Percentiles rank a stretch among this genome's conserved stretches.
phyloP scores from a whole-genome alignment of 2,329 filamentous ascomycete genomes.

The Sporothrix curviconia region DNA sequence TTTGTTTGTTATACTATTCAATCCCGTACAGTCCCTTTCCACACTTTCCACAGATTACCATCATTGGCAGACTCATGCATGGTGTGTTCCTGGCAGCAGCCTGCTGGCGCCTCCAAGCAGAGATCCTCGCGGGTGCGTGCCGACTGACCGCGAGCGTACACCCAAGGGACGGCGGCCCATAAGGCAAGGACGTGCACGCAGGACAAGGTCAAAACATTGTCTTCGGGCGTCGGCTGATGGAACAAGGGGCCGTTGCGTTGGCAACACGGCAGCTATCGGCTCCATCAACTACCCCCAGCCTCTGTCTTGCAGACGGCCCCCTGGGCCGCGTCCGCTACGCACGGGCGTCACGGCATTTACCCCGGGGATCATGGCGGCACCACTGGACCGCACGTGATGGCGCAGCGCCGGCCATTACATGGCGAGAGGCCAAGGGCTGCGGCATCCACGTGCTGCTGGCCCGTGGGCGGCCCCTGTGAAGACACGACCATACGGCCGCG shows the following conservation, averaged over 20 bases:
- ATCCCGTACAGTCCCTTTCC: too few relatives aligned
- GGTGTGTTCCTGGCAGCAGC: too few relatives aligned
- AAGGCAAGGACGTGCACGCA: conserved; percentile 62
- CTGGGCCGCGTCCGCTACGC: conserved; percentile 64
- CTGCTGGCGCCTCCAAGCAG: too few relatives aligned
- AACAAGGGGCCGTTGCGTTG: conserved; percentile 60
- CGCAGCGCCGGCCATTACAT: conserved; percentile 60
- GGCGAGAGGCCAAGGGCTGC: conserved; percentile 57
- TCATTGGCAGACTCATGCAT: too few relatives aligned
- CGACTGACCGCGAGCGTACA: conserved; percentile 71
- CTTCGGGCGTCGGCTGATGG: conserved; percentile 71
- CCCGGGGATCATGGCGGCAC: conserved; percentile 70
- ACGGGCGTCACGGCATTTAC: conserved; percentile 70
- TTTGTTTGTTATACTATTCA: too few relatives aligned
- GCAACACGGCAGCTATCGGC: conserved; percentile 51
- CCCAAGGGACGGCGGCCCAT: conserved; percentile 58
- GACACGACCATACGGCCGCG: conserved; percentile 62
- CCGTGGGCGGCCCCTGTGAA: conserved; percentile 70
- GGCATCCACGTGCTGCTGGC: conserved; percentile 29
- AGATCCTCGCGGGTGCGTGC: conserved; percentile 13
- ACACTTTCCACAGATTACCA: too few relatives aligned
- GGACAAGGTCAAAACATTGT: conserved; percentile 75
- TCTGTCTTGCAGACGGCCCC: conserved; percentile 77
- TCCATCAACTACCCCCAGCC: conserved; percentile 59
- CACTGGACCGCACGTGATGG: conserved; percentile 74